Base-by-base conservation (phyloP, 371 early-diverging fungal genomes). In the Chytridium lagenaria region DNA sequence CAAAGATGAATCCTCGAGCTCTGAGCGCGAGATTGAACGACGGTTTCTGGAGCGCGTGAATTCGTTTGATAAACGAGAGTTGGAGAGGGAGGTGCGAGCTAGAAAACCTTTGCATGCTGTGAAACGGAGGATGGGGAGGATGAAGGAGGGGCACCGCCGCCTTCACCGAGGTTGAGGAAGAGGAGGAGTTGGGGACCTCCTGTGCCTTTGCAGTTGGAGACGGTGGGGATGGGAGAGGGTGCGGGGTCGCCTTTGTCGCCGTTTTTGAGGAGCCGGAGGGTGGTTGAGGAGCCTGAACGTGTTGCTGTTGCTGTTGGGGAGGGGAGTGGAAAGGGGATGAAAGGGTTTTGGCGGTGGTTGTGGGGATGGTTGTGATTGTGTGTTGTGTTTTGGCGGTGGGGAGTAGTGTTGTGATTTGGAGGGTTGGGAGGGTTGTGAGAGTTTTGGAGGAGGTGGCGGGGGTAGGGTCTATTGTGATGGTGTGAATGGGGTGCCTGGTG, bases 381-480 rank as follows among this genome's bases (percentile, higher is more conserved):
- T n/a, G n/a, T n/a, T n/a, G n/a, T n/a, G n/a, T n/a, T n/a, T n/a
- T 76, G 65, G 72, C 76, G 19, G 30, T 76, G 3, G 71, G 72
- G 31, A 71, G 72, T 38, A 44, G 59, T 2, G 22, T 68, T 26
- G 67, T 76, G 36, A 33, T 76, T 55, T 71, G 71, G 76, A 65
- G 73, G 68, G 50, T 76, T 22, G 3, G 61, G 59, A 39, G 34
- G 16, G 61, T 76, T 23, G 59, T 76, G 40, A 44, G 22, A 1
- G 33, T 65, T 34, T 68, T 76, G 71, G 72, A 76, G 57, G 39
- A 55, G 55, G 55, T 55, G 55, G 55, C 55, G 10, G 55, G 23
- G 55, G 10, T 55, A 16, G 55, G 55, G 26, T 55, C 55, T 10
- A 10, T 55, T 55, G 55, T 26, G 10, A 26, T 7, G 44, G 44